These are phyloP conservation scores for Candida dubliniensis DNA, from an alignment of 1,139 yeast genomes.

Conservation along the genomic window DNA sequence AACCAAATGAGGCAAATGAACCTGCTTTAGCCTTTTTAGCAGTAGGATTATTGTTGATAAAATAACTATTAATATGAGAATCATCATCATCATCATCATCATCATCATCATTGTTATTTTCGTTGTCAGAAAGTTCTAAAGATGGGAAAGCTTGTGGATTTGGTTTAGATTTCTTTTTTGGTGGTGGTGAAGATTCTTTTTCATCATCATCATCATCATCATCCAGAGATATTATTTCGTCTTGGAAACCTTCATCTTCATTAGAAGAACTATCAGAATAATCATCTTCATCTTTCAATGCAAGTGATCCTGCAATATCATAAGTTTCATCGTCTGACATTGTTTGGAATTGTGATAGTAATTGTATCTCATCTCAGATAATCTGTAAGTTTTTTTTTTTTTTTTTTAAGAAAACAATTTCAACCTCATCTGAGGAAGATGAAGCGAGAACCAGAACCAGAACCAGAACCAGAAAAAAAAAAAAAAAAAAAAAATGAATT, in stretches of 20 bases:
- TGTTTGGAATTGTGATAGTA: background rate
- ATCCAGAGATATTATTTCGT: constrained; percentile 54
- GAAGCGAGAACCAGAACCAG: background rate
- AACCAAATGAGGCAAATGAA: constrained; percentile 86
- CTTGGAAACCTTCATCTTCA: constrained; percentile 49
- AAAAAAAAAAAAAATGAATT: too few species aligned
- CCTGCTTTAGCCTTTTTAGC: constrained; percentile 75
- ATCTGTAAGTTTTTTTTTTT: background rate
- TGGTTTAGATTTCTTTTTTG: constrained; percentile 22
- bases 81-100: constrained; percentile 46
- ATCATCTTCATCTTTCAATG: constrained; percentile 42
- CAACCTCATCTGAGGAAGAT: constrained; percentile 2
- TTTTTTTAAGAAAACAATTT: background rate
- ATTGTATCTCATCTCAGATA: constrained; percentile 1
- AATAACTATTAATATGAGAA: constrained; percentile 24
- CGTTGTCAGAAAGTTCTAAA: constrained; percentile 68
- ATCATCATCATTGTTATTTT: constrained; percentile 36
- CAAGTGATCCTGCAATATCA: constrained; percentile 69
- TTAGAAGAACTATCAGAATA: constrained; percentile 24
- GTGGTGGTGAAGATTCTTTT: constrained; percentile 16
- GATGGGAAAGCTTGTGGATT: constrained; percentile 51
- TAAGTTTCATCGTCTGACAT: constrained; percentile 57
- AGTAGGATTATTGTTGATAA: constrained; percentile 41
- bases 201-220: constrained; percentile 39
- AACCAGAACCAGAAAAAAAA: too few species aligned